phyloP scores from a whole-genome alignment of 768 basidiomycete species.

The Leccinum obscurum region DNA sequence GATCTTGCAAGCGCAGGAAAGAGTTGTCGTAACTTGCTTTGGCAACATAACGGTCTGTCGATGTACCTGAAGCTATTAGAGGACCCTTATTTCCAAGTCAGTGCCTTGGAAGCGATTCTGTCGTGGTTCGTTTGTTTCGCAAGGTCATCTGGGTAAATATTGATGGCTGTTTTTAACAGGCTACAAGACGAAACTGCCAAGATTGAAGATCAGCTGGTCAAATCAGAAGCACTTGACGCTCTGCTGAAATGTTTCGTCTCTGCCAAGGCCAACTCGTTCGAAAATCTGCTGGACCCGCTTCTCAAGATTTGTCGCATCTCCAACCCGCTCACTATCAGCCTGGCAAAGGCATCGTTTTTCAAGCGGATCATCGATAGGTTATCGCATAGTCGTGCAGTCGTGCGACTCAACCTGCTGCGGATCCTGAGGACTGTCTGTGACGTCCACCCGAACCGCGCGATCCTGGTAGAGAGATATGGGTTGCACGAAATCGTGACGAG shows the following conservation, averaged over 20 bases:
- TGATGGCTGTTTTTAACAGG: slow-evolving; percentile 45
- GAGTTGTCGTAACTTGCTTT: slow-evolving; percentile 82
- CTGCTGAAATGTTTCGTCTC: slow-evolving; percentile 79
- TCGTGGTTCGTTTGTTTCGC: slow-evolving; percentile 63
- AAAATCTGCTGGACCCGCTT: slow-evolving; percentile 89
- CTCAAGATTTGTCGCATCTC: slow-evolving; percentile 90
- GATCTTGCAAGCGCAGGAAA: slow-evolving; percentile 96
- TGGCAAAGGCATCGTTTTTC: slow-evolving; percentile 84
- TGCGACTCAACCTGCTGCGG: slow-evolving; percentile 86
- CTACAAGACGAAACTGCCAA: slow-evolving; percentile 93
- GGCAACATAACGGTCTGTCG: slow-evolving; percentile 90
- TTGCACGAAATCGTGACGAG: slow-evolving; percentile 77
- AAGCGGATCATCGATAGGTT: slow-evolving; percentile 84
- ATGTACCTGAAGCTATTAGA: slow-evolving; percentile 78
- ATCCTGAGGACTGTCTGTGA: slow-evolving; percentile 87
- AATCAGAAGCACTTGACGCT: slow-evolving; percentile 60
- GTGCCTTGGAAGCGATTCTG: slow-evolving; percentile 85
- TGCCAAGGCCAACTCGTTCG: slow-evolving; percentile 87
- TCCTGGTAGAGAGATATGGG: slow-evolving; percentile 81
- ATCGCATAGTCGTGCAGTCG: slow-evolving; percentile 72
- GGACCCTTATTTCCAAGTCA: slow-evolving; percentile 91
- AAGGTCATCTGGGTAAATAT: background rate
- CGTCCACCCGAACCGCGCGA: slow-evolving; percentile 80
- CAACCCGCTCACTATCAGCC: slow-evolving; percentile 64
- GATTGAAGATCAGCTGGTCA: slow-evolving; percentile 86